A percentile compares a stretch with the other conserved stretches of the same genome.
phyloP scores from a whole-genome alignment of 495 filamentous ascomycete genomes.

The Aspergillus wentii region DNA sequence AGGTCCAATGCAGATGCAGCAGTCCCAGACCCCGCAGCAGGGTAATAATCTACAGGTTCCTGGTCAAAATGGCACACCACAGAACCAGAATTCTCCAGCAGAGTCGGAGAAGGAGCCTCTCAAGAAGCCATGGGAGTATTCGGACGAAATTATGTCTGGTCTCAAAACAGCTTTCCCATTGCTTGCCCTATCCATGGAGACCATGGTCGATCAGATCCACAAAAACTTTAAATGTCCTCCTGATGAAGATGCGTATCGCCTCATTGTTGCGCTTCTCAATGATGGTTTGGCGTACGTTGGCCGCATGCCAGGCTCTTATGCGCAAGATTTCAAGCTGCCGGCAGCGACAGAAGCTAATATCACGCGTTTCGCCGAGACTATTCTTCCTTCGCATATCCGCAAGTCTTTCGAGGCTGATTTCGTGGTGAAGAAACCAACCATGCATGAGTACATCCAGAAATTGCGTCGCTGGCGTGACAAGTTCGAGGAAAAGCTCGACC shows the following conservation, averaged over 20 bases:
- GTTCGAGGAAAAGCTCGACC: conserved; percentile 96
- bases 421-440: conserved; percentile 85
- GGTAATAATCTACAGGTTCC: conserved; percentile 39
- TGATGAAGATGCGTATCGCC: conserved; percentile 93
- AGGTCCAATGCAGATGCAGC: conserved; percentile 29
- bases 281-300: conserved; percentile 87
- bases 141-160: conserved; percentile 88
- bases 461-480: conserved; percentile 93
- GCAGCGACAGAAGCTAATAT: conserved; percentile 91
- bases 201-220: conserved; percentile 97
- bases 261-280: conserved; percentile 96
- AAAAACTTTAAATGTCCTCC: conserved; percentile 99
- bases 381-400: conserved; percentile 86
- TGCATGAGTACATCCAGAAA: conserved; percentile 97
- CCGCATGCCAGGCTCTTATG: conserved; percentile 77
- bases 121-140: conserved; percentile 91
- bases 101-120: conserved; percentile 38
- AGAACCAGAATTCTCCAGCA: conserved; percentile 15
- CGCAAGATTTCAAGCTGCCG: conserved; percentile 86
- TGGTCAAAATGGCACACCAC: conserved; percentile 30
- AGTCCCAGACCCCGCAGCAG: conserved; percentile 26
- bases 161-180: conserved; percentile 96
- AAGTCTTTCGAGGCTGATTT: conserved; percentile 96
- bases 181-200: conserved; percentile 96
- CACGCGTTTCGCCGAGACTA: conserved; percentile 91